phyloP scores from a whole-genome alignment of 257 asterid species.

The Scutellaria barbata region DNA sequence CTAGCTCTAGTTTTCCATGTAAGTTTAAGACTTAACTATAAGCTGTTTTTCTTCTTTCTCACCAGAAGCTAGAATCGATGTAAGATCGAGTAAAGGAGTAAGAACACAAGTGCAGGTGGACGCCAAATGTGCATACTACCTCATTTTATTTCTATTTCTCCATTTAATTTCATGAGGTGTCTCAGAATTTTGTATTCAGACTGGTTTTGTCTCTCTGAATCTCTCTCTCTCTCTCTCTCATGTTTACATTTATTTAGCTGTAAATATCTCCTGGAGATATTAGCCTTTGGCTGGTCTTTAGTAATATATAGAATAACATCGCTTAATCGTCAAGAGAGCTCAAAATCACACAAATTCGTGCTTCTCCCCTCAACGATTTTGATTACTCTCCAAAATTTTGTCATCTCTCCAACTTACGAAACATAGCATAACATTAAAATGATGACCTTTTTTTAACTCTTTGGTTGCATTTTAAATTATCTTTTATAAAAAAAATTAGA shows the following conservation, averaged over 20 bases:
- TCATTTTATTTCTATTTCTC: constrained; percentile 15
- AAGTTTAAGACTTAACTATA: background rate
- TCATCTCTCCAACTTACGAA: too few species aligned
- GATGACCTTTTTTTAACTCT: too few species aligned
- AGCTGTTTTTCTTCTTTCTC: background rate
- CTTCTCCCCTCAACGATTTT: too few species aligned
- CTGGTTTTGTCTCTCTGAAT: background rate
- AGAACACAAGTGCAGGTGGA: constrained; percentile 26
- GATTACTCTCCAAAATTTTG: too few species aligned
- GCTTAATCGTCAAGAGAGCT: background rate
- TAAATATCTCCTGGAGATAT: constrained; percentile 10
- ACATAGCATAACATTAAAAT: too few species aligned
- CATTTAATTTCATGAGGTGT: constrained; percentile 11
- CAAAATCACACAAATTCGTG: background rate
- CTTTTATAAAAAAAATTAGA: too few species aligned
- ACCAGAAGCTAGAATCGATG: constrained; percentile 31
- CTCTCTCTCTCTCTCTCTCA: background rate
- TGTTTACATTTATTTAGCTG: background rate
- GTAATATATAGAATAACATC: background rate
- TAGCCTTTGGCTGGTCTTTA: background rate
- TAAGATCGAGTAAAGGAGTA: constrained; percentile 1
- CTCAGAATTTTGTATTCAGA: constrained; percentile 15
- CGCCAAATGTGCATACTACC: constrained; percentile 17
- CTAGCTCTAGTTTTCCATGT: constrained; percentile 8
- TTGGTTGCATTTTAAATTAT: too few species aligned